Percentiles rank a stretch among this genome's conserved stretches.
Conservation (phyloP, 2,329 filamentous ascomycete species). For the Neopestalotiopsis clavispora region DNA sequence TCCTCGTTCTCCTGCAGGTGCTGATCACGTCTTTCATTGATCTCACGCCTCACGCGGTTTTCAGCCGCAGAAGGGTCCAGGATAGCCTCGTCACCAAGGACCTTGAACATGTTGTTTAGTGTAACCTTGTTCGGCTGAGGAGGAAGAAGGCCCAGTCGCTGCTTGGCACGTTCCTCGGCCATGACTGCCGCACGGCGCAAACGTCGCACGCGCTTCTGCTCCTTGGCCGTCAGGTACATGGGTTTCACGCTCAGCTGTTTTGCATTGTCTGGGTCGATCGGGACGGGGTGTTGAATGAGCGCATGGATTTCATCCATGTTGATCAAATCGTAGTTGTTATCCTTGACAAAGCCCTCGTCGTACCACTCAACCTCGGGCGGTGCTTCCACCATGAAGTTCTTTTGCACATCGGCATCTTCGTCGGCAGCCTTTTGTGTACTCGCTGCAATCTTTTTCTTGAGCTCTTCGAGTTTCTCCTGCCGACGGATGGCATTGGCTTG, state of each 20-base stretch:
- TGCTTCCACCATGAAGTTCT: constrained; percentile 81
- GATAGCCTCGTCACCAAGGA: constrained; percentile 87
- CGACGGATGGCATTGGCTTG: constrained; percentile 88
- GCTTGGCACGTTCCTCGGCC: constrained; percentile 96
- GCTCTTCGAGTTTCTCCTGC: constrained; percentile 86
- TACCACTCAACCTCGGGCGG: constrained; percentile 96
- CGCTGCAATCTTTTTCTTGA: constrained; percentile 92
- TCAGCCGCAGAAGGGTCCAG: constrained; percentile 98
- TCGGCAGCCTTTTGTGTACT: constrained; percentile 90
- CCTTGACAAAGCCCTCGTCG: constrained; percentile 86
- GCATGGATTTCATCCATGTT: constrained; percentile 81
- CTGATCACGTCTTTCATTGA: constrained; percentile 80
- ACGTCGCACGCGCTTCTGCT: constrained; percentile 88
- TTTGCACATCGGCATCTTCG: constrained; percentile 87
- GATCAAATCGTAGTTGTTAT: constrained; percentile 74
- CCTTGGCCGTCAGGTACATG: constrained; percentile 89
- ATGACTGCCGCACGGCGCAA: constrained; percentile 90
- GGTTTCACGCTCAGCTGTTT: constrained; percentile 76
- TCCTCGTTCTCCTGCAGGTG: constrained; percentile 83
- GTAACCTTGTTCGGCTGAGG: constrained; percentile 96
- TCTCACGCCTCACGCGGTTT: constrained; percentile 89
- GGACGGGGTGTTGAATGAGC: constrained; percentile 91
- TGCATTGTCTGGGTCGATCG: constrained; percentile 86
- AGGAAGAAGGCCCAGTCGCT: constrained; percentile 85
- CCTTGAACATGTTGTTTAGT: constrained; percentile 96